These are phyloP conservation scores for Piloderma croceum DNA, from an alignment of 768 basidiomycete genomes.

Conservation along the genomic window DNA sequence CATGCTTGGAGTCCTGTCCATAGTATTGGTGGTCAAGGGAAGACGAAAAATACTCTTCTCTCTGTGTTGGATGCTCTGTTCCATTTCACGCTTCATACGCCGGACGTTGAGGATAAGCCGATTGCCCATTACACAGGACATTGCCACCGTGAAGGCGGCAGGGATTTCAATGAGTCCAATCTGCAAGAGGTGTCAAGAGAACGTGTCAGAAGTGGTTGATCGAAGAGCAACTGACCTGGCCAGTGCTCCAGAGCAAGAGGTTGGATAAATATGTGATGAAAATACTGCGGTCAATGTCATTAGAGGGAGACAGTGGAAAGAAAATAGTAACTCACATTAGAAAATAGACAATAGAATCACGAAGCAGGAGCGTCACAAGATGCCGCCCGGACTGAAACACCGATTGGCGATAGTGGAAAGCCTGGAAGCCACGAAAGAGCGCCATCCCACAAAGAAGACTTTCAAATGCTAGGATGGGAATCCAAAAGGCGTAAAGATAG, in stretches of 20 bases:
- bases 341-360: slow-evolving; percentile 55
- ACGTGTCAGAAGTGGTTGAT: slow-evolving; percentile 3
- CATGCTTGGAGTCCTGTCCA: no score
- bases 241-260: slow-evolving; percentile 36
- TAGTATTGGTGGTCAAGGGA: no score
- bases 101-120: slow-evolving; percentile 54
- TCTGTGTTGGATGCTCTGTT: slow-evolving; percentile 2
- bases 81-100: slow-evolving; percentile 15
- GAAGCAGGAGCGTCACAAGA: slow-evolving; percentile 45
- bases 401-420: slow-evolving; percentile 31
- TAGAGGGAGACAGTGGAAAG: not conserved
- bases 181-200: slow-evolving; percentile 17
- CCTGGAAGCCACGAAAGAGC: slow-evolving; percentile 43
- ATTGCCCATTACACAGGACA: slow-evolving; percentile 55
- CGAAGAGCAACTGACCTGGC: slow-evolving; percentile 24
- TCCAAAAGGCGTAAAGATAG: slow-evolving; percentile 54
- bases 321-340: slow-evolving; percentile 40
- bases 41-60: slow-evolving; percentile 3
- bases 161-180: slow-evolving; percentile 43
- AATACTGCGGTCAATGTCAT: slow-evolving; percentile 31
- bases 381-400: slow-evolving; percentile 37
- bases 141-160: slow-evolving; percentile 51
- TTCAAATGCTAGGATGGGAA: slow-evolving; percentile 53
- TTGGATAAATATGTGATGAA: slow-evolving; percentile 52
- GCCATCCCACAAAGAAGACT: slow-evolving; percentile 47